Base-by-base conservation (phyloP, 164 flowering plant species). In the Nymphaea colorata region DNA sequence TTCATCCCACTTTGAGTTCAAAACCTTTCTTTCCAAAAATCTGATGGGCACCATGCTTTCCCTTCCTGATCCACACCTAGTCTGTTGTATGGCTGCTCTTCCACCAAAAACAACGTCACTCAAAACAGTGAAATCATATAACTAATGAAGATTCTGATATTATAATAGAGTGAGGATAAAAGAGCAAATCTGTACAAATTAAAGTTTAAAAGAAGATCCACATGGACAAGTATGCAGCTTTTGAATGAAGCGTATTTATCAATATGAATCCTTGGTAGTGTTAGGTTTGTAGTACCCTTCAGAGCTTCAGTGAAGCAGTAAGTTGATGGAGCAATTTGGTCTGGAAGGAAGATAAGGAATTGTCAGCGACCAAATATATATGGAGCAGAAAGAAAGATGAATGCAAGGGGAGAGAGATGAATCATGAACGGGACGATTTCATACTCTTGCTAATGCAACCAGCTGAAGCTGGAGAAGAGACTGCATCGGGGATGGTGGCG, bases 1-100 rank as follows among this genome's bases (percentile, higher is more conserved):
- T 68, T 87, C 93, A 74, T 85, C 79, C 98, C 98, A 91, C 68
- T 91, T 91, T 5, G 96, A 87, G 59, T 89, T 81, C 65, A 90
- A 75, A 43, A 85, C 83, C 71, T 83, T 81, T 53, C 91, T 91
- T 18, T 88, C 89, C 15, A 87, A 60, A 42, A 44, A 42, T 17
- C 64, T 61, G 4, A 68, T 61, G 18, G 70, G 85, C 16, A 89
- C 82, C 36, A 78, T 66, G 72, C 81, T 84, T n/a, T 87, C 97
- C 93, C 90, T 83, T 6, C 74, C 72, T 14, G 79, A 77, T 25
- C 72, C 79, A 6, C 87, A 67, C 74, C 81, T 89, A 45, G 81
- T 87, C 72, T 87, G 97, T 75, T 88, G 80, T 74, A 90, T 94
- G 88, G 79, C 60, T 57, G 75, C 72, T 18, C 57, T 53, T 43